Conservation (phyloP, 2,329 filamentous ascomycete genomes). For the Penicillium sp. region DNA sequence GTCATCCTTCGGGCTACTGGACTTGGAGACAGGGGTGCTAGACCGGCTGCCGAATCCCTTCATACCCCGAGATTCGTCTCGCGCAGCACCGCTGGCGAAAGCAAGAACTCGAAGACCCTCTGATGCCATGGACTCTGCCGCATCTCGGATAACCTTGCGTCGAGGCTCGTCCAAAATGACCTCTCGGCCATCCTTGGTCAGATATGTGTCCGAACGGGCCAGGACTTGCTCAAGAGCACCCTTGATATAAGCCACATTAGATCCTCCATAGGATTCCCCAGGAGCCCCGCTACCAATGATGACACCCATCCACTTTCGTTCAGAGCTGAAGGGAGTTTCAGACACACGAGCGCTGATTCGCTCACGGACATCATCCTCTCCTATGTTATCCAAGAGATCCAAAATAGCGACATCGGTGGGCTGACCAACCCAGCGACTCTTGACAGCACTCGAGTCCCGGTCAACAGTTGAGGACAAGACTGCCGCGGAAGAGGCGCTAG, state of each 20-base stretch:
- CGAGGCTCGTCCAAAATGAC: slow-evolving; percentile 77
- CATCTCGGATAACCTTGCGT: slow-evolving; percentile 71
- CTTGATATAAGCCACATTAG: slow-evolving; percentile 91
- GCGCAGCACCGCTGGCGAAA: slow-evolving; percentile 82
- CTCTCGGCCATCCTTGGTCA: slow-evolving; percentile 82
- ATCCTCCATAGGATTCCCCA: slow-evolving; percentile 55
- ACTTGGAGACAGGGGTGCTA: slow-evolving; percentile 41
- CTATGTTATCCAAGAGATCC: slow-evolving; percentile 86
- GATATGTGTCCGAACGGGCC: slow-evolving; percentile 83
- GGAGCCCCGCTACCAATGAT: slow-evolving; percentile 63
- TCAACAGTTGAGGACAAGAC: slow-evolving; percentile 82
- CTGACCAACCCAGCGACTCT: slow-evolving; percentile 93
- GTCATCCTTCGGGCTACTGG: slow-evolving; percentile 43
- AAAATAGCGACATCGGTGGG: slow-evolving; percentile 97
- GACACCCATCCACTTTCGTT: slow-evolving; percentile 99
- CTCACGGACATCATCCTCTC: slow-evolving; percentile 87
- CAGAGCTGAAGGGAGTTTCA: slow-evolving; percentile 94
- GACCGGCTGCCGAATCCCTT: slow-evolving; percentile 56
- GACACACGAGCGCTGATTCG: slow-evolving; percentile 77
- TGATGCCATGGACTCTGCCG: slow-evolving; percentile 82
- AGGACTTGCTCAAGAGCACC: slow-evolving; percentile 88
- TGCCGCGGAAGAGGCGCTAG: slow-evolving; percentile 70
- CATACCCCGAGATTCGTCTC: slow-evolving; percentile 45
- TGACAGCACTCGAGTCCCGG: slow-evolving; percentile 59
- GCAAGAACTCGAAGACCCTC: slow-evolving; percentile 88